phyloP scores from a whole-genome alignment of 1,139 yeast species.

The Yamadazyma epiphylla region DNA sequence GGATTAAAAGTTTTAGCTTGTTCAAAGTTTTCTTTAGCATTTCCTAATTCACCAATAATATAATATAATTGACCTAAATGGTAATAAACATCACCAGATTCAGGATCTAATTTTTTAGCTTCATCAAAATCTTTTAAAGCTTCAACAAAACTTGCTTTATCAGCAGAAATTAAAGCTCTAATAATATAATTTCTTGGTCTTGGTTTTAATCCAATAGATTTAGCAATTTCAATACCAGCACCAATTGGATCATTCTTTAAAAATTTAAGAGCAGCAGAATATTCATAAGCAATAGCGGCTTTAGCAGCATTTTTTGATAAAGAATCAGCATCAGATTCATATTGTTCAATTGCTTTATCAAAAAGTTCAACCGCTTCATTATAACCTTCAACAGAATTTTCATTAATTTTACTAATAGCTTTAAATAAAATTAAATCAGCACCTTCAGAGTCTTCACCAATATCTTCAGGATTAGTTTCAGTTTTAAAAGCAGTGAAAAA shows the following conservation, averaged over 20 bases:
- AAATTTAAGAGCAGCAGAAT: slow-evolving; percentile 77
- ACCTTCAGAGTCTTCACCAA: slow-evolving; percentile 45
- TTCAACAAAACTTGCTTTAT: slow-evolving; percentile 58
- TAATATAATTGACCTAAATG: slow-evolving; percentile 93
- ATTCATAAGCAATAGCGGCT: slow-evolving; percentile 70
- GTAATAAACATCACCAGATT: slow-evolving; percentile 80
- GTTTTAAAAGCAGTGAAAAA: slow-evolving; percentile 74
- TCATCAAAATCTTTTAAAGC: slow-evolving; percentile 68
- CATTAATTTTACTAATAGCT: slow-evolving; percentile 61
- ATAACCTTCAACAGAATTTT: slow-evolving; percentile 68
- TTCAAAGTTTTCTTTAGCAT: slow-evolving; percentile 73
- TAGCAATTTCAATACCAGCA: slow-evolving; percentile 52
- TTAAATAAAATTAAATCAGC: slow-evolving; percentile 63
- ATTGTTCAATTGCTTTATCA: slow-evolving; percentile 62
- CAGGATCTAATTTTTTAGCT: slow-evolving; percentile 69
- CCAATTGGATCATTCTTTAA: slow-evolving; percentile 73
- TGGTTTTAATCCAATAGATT: slow-evolving; percentile 65
- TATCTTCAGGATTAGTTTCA: slow-evolving; percentile 45
- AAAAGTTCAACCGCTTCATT: slow-evolving; percentile 69
- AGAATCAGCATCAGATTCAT: slow-evolving; percentile 33
- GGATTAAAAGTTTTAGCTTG: slow-evolving; percentile 75
- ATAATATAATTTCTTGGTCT: slow-evolving; percentile 81
- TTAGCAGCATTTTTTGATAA: slow-evolving; percentile 48
- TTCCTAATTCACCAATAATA: slow-evolving; percentile 67
- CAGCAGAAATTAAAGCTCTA: slow-evolving; percentile 83